Percentiles rank a stretch among this genome's conserved stretches.
phyloP scores from a whole-genome alignment of 2,329 filamentous ascomycete genomes.

The Diaporthe sp. region DNA sequence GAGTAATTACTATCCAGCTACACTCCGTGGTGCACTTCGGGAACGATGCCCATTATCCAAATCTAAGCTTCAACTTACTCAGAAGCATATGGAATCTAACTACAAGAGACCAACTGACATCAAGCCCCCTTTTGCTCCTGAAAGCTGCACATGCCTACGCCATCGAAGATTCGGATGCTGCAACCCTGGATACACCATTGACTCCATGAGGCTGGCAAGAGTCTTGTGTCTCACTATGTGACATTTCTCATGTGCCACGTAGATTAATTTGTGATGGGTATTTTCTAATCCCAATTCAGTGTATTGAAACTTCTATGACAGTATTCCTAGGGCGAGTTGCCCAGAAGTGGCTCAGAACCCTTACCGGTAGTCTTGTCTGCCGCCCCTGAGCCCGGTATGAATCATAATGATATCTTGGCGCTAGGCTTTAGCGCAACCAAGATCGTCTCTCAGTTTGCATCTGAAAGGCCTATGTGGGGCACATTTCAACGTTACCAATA shows the following conservation, averaged over 20 bases:
- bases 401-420: slow-evolving; percentile 1
- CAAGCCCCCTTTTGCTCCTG: no score
- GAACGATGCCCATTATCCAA: no score
- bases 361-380: not conserved
- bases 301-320: not conserved
- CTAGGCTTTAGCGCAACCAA: not conserved
- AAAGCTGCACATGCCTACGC: no score
- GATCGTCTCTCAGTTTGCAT: no score
- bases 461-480: not conserved
- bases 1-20: no score
- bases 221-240: not conserved
- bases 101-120: no score
- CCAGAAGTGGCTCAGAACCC: not conserved
- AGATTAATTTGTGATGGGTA: not conserved
- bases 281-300: not conserved
- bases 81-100: no score
- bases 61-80: no score
- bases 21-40: no score
- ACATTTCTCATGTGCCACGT: no score
- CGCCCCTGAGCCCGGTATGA: not conserved
- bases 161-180: no score
- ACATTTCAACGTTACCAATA: not conserved
- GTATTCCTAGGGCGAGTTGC: not conserved
- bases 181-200: no score
- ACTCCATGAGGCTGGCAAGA: not conserved